Base-by-base conservation (phyloP, 192 early-diverging fungal genomes). In the Umbelopsis vinacea region DNA sequence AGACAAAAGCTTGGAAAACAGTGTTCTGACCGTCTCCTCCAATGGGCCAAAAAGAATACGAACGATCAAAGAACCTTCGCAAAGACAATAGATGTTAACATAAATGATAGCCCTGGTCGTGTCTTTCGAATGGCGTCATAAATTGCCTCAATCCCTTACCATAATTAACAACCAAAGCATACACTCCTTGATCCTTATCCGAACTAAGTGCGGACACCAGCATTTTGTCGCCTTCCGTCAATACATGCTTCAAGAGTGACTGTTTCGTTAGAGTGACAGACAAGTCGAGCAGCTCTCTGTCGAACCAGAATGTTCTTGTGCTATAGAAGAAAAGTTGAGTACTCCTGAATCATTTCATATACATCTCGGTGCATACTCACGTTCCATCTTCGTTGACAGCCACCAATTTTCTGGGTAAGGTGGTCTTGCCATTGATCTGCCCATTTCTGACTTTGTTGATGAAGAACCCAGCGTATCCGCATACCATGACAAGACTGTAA, bases 201-300 rank as follows among this genome's bases (percentile, higher is more conserved):
- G 73, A 71, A 8, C 89, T 88, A 38, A 90, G 81, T 33, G 72
- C 78, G 17, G 93, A 75, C 76, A 96, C 85, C n/a, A 95, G 72
- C 83, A 99, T 92, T 75, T 95, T 95, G 79, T 99, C 97, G n/a
- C 96, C 97, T 79, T 96, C 94, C 5, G 97, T 98, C 35, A 99
- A 75, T 12, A 97, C 55, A 74, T 98, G 93, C 76, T 99, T 99
- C n/a, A 98, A 81, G 17, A 95, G 66, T 0, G 95, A 94, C 78
- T 98, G 96, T 3, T 88, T 88, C 2, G 92, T 90, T 75, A 98
- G 91, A 4, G 89, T 90, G 38, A 84, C 79, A 4, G 92, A 88
- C 40, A 99, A 71, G n/a, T 85, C 77, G n/a, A 89, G 74, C 26
- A 92, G 77, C 15, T 82, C 66, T 11, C 68, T 74, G 74, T 93